These are phyloP conservation scores for Suillus subluteus DNA, from an alignment of 768 basidiomycete species.

Conservation along the genomic window DNA sequence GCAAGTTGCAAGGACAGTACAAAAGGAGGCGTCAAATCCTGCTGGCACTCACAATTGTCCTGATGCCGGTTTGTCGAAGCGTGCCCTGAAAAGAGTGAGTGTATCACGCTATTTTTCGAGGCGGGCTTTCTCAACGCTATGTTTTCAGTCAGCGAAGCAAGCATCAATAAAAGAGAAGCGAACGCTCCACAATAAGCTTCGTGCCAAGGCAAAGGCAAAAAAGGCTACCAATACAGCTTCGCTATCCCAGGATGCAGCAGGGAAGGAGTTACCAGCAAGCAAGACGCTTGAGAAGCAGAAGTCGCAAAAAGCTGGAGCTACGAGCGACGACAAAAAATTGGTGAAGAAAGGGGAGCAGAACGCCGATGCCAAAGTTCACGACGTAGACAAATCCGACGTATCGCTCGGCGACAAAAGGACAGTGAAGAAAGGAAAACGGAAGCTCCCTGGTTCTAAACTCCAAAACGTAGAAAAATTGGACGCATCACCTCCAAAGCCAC, in stretches of 20 bases:
- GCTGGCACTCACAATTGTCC: not conserved
- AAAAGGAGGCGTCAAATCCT: constrained; percentile 3
- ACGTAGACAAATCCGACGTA: not conserved
- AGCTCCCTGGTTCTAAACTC: not conserved
- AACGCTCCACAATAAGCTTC: constrained; percentile 48
- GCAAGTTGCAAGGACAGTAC: constrained; percentile 37
- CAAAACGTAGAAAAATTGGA: not conserved
- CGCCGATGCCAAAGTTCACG: not conserved
- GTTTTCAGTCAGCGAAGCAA: constrained; percentile 49
- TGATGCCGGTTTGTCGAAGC: constrained; percentile 49
- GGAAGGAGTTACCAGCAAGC: not conserved
- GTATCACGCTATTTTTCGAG: not conserved
- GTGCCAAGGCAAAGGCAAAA: constrained; percentile 45
- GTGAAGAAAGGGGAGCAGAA: not conserved
- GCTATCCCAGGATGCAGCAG: not conserved
- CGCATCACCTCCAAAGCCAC: not conserved
- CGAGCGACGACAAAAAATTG: not conserved
- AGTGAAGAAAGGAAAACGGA: not conserved
- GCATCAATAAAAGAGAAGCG: constrained; percentile 50
- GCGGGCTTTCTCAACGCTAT: not conserved
- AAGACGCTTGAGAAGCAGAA: not conserved
- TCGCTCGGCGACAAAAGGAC: not conserved
- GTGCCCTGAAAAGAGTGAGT: constrained; percentile 64
- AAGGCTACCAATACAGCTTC: constrained; percentile 17
- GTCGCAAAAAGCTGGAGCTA: not conserved